Evolutionary conservation across 371 early-diverging fungal genomes (phyloP), one percentile per base, ranked within the genome.

Genomic region (Basidiobolus heterosporus): DNA sequence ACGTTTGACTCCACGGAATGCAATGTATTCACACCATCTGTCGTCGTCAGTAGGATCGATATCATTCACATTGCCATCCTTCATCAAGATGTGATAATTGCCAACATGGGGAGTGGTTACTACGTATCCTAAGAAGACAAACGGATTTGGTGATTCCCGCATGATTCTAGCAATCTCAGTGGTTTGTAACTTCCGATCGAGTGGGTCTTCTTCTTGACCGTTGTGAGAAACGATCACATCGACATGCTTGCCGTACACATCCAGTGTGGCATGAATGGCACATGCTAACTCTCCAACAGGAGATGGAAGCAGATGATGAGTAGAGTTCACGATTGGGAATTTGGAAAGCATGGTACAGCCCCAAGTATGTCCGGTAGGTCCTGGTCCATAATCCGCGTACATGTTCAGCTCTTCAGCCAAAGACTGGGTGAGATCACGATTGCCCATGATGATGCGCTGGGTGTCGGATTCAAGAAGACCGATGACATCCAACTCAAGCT

Each of bases 21-120:
- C 82, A 19, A 86, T 69, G 65, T 86, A 86, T 57, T 86, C 70
- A 58, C 87, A 86, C 87, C 87, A 86, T 45, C 87, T 76, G 60
- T 82, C 85, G 58, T 66, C 65, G 52, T 86, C 87, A 0, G 75
- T 66, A 11, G 72, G 70, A 55, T 86, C 85, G 44, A 84, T 70
- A 60, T 86, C 87, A 50, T 78, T 72, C 36, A 86, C 72, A 45
- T 72, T 62, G 24, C 80, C 84, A 30, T 65, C 76, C 42, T 73
- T 59, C 56, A 77, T 78, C 47, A 85, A 57, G 3, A 73, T 54
- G 41, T 70, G 64, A 55, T 85, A 83, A 36, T 55, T 47, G 7
- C 59, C 68, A 38, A 71, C 65, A 13, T 70, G 68, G n/a, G 85
- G 82, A 41, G 70, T 66, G 30, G 84, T 82, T 11, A 86, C 87